These are phyloP conservation scores for Tubosaeta sp. DNA, from an alignment of 768 basidiomycete species.

Conservation along the genomic window DNA sequence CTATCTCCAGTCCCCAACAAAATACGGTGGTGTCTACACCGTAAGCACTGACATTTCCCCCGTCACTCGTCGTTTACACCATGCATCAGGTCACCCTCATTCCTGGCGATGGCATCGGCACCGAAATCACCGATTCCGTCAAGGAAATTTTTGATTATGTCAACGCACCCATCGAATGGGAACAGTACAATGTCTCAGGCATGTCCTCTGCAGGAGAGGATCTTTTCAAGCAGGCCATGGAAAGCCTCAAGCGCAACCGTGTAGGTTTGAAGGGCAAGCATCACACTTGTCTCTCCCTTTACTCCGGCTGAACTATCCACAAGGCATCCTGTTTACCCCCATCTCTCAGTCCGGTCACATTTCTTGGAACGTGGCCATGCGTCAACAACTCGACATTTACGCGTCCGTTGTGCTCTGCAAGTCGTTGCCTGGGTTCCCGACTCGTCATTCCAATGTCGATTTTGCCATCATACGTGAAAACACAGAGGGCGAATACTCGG, in stretches of 20 bases:
- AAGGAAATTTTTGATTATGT: conserved; percentile 98
- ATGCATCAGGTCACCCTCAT: conserved; percentile 82
- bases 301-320: conserved; percentile 2
- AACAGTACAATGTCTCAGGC: conserved; percentile 96
- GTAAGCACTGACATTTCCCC: conserved; percentile 39
- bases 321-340: conserved; percentile 98
- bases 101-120: conserved; percentile 96
- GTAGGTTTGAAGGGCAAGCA: conserved; percentile 93
- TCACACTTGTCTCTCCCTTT: conserved; percentile 2
- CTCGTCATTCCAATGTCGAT: conserved; percentile 94
- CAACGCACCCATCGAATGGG: conserved; percentile 99
- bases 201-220: conserved; percentile 92
- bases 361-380: conserved; percentile 99
- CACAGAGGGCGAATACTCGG: conserved; percentile 99
- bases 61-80: conserved; percentile 20
- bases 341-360: conserved; percentile 95
- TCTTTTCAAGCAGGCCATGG: conserved; percentile 97
- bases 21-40: conserved; percentile 91
- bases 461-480: conserved; percentile 99
- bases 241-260: conserved; percentile 93
- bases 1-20: conserved; percentile 66
- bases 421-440: conserved; percentile 92
- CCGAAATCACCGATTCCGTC: conserved; percentile 96
- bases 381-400: conserved; percentile 98
- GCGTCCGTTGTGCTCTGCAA: conserved; percentile 99